A percentile compares a stretch with the other conserved stretches of the same genome.
phyloP scores from a whole-genome alignment of 768 basidiomycete species.

The Tubosaeta sp. region DNA sequence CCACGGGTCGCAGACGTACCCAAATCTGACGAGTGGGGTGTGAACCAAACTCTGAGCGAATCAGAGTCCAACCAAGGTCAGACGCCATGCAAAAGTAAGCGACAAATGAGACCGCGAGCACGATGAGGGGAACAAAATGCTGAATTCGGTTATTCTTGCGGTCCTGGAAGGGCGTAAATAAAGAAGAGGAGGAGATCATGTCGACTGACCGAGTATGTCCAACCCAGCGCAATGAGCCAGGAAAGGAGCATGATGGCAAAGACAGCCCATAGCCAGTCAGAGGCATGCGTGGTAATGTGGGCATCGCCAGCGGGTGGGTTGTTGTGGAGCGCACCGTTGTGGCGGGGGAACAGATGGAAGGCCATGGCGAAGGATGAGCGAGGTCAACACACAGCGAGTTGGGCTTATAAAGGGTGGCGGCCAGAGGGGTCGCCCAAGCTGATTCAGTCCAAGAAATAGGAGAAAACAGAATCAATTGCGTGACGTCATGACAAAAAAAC shows the following conservation, averaged over 20 bases:
- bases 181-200: neutral
- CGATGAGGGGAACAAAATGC: constrained; percentile 46
- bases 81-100: constrained; percentile 55
- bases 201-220: constrained; percentile 29
- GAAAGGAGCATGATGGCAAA: constrained; percentile 46
- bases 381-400: neutral
- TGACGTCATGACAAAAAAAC: constrained; percentile 19
- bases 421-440: constrained; percentile 14
- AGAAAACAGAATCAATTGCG: constrained; percentile 12
- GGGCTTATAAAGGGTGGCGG: constrained; percentile 6
- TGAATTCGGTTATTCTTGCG: constrained; percentile 42
- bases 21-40: constrained; percentile 37
- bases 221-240: constrained; percentile 35
- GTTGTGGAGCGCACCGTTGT: constrained; percentile 30
- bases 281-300: constrained; percentile 43
- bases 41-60: constrained; percentile 34
- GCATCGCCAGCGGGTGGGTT: constrained; percentile 35
- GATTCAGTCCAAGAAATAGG: constrained; percentile 16
- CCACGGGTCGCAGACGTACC: constrained; percentile 27
- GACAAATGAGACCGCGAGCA: constrained; percentile 43
- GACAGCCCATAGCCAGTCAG: constrained; percentile 54
- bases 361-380: constrained; percentile 15
- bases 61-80: constrained; percentile 45
- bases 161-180: constrained; percentile 16
- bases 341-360: constrained; percentile 2